Base-by-base conservation (phyloP, 768 basidiomycete species). In the Lactarius hengduanensis region DNA sequence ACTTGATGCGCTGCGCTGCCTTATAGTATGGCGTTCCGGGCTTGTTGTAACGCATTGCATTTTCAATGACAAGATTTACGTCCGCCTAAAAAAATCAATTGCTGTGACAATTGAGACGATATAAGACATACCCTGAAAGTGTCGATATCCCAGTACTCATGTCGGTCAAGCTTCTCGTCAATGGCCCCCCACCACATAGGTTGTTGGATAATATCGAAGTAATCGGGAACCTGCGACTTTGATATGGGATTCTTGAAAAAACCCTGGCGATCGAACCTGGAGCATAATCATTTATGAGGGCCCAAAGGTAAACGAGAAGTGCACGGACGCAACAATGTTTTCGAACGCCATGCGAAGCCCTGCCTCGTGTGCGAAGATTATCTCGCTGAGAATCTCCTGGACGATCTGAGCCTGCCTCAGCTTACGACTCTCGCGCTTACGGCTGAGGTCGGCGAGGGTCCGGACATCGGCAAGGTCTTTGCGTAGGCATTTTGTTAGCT, bases 101-200 rank as follows among this genome's bases (percentile, higher is more conserved):
- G 57, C 22, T 16, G 32, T 59, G 13, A 4, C 13, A 53, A 15
- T 10, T 7, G 32, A 62, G 18, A 50, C 22, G 38, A 43, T 32
- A 20, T 3, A 58, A 41, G 15, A 40, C 34, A 22, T 69, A 87
- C 92, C 76, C 87, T 85, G 78, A 98, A 96, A 4, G 83, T 76
- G 38, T 86, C 80, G 0, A 91, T 75, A 72, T 92, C 86, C 80
- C 88, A 87, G 76, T 98, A 98, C 72, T 90, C 85, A 66, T 92
- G 89, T 41, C 81, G 80, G 60, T 96, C 90, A 36, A 99, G 79
- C 75, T 92, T 96, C 34, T 78, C 76, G 56, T 92, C 89, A 72
- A 99, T 96, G 34, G 81, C 82, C 15, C 81, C 81, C 87, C 96
- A 95, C 67, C 89, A 90, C 93, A 97, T 97, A 0, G 97, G 97